Conservation (phyloP, 2,329 filamentous ascomycete species). For the Curvularia verruculosa region DNA sequence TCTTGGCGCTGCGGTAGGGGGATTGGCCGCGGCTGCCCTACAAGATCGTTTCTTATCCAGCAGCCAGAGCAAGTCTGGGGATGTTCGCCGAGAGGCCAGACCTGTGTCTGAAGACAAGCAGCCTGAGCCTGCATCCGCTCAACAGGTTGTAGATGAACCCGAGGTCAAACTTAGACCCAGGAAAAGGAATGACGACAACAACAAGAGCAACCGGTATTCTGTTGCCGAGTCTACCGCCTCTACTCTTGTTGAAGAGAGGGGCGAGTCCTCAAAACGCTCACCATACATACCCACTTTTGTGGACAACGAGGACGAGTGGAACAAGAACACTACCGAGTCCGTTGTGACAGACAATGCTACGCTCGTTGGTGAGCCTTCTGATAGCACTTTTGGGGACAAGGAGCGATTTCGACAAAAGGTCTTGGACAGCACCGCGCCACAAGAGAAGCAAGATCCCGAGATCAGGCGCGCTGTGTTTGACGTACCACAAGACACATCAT, state of each 20-base stretch:
- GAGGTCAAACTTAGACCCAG: slow-evolving; percentile 33
- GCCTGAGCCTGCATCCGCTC: slow-evolving; percentile 7
- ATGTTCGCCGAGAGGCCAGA: slow-evolving; percentile 23
- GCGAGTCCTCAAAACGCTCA: slow-evolving; percentile 10
- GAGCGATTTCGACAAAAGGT: slow-evolving; percentile 36
- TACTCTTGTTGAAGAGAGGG: slow-evolving; percentile 7
- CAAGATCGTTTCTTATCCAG: slow-evolving; percentile 26
- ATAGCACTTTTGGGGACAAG: slow-evolving; percentile 23
- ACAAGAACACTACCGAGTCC: slow-evolving; percentile 31
- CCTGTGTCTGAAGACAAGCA: slow-evolving; percentile 15
- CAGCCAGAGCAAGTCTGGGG: slow-evolving; percentile 15
- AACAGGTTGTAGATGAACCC: slow-evolving; percentile 16
- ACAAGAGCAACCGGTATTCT: slow-evolving; percentile 40
- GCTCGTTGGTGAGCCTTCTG: slow-evolving; percentile 36
- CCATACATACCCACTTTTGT: slow-evolving; percentile 35
- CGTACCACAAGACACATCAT: background rate
- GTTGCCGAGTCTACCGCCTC: slow-evolving; percentile 7
- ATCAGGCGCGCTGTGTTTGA: slow-evolving; percentile 23
- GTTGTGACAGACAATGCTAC: slow-evolving; percentile 40
- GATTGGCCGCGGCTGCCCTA: slow-evolving; percentile 27
- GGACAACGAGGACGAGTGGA: slow-evolving; percentile 43
- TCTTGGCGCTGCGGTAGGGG: slow-evolving; percentile 36
- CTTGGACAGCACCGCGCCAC: slow-evolving; percentile 34
- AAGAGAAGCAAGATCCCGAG: slow-evolving; percentile 16
- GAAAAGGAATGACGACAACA: slow-evolving; percentile 30